These are phyloP conservation scores for Glebionis coronaria DNA, from an alignment of 129 eudicot genomes.

Conservation along the genomic window DNA sequence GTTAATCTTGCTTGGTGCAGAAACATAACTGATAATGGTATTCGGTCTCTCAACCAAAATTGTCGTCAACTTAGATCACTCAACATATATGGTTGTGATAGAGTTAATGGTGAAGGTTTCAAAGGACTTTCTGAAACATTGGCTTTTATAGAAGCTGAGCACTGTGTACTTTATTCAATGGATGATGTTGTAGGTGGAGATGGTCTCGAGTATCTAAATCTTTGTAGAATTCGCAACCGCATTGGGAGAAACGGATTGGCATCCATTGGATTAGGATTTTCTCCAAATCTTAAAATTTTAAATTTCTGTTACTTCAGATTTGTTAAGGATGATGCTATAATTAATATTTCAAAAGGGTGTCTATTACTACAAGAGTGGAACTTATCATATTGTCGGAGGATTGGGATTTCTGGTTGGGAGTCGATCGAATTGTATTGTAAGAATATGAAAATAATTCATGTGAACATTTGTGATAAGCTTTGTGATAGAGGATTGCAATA, in stretches of 20 bases:
- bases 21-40: slow-evolving; percentile 46
- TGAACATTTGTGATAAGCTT: slow-evolving; percentile 48
- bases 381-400: slow-evolving; percentile 48
- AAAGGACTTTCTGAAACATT: slow-evolving; percentile 55
- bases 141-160: slow-evolving; percentile 54
- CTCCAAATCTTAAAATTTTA: slow-evolving; percentile 38
- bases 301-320: slow-evolving; percentile 35
- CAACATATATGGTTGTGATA: slow-evolving; percentile 36
- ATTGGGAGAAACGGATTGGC: background rate
- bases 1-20: slow-evolving; percentile 50
- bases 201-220: slow-evolving; percentile 53
- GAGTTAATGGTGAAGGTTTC: slow-evolving; percentile 49
- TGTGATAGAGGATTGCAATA: slow-evolving; percentile 46
- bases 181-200: slow-evolving; percentile 50
- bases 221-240: slow-evolving; percentile 27
- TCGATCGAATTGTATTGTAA: slow-evolving; percentile 46
- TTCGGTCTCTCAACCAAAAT: slow-evolving; percentile 35
- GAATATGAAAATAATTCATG: slow-evolving; percentile 55
- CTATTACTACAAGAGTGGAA: slow-evolving; percentile 64
- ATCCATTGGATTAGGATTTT: slow-evolving; percentile 39
- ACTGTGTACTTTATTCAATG: slow-evolving; percentile 49
- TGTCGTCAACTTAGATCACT: slow-evolving; percentile 45
- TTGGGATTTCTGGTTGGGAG: slow-evolving; percentile 51
- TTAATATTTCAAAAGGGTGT: slow-evolving; percentile 49
- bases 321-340: slow-evolving; percentile 36